phyloP scores from a whole-genome alignment of 1,284 basidiomycete genomes.

The Xerocomus nothofagi region DNA sequence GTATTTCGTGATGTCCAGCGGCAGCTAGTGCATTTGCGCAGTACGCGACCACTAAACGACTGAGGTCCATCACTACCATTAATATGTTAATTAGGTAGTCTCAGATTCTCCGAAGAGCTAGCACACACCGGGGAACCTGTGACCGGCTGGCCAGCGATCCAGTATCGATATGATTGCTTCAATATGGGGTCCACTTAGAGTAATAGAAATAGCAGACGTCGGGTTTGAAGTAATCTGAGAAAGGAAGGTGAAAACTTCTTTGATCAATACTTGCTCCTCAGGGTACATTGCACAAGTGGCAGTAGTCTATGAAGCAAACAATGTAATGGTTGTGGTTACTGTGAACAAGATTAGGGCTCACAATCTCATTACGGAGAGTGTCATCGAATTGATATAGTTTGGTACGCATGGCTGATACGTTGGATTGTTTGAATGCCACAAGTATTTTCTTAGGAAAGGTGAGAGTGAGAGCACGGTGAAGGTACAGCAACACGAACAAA shows the following conservation, averaged over 20 bases:
- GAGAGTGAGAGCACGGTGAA: conserved; percentile 1
- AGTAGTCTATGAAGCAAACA: conserved; percentile 50
- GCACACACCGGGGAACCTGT: conserved; percentile 78
- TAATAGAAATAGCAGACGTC: conserved; percentile 31
- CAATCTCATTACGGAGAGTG: conserved; percentile 65
- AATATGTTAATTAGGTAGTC: not conserved
- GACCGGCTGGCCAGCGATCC: conserved; percentile 75
- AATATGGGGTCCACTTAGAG: conserved; percentile 52
- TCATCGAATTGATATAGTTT: conserved; percentile 86
- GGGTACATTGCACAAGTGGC: conserved; percentile 67
- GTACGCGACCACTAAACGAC: conserved; percentile 74
- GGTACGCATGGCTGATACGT: conserved; percentile 80
- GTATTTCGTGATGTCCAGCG: conserved; percentile 47
- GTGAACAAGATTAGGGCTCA: conserved; percentile 36
- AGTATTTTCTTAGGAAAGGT: conserved; percentile 45
- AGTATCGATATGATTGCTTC: conserved; percentile 67
- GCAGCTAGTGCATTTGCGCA: conserved; percentile 53
- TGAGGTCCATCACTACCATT: conserved; percentile 79
- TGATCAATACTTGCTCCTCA: conserved; percentile 62
- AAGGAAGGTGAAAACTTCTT: conserved; percentile 69
- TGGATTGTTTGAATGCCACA: conserved; percentile 84
- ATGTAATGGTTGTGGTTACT: conserved; percentile 1
- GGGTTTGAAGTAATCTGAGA: conserved; percentile 48
- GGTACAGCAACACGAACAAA: conserved; percentile 45
- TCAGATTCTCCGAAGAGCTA: not conserved